Evolutionary conservation across 805 yeast species (phyloP).

Genomic region (Candida methanosorbosa): DNA sequence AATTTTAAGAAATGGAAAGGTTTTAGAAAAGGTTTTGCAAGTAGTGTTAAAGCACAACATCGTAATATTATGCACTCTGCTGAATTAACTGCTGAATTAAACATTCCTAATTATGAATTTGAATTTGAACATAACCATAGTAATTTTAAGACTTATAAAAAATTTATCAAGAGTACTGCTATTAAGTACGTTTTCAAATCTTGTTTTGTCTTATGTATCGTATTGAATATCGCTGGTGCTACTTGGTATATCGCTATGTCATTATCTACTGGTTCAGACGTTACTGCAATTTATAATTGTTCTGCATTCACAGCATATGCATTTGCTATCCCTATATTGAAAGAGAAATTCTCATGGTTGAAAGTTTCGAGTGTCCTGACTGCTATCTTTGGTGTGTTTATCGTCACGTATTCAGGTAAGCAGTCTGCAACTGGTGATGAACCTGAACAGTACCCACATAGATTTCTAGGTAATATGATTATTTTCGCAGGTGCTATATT

Average conservation of each 20-base stretch:
- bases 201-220: slow-evolving; percentile 37
- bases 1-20: slow-evolving; percentile 22
- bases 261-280: slow-evolving; percentile 73
- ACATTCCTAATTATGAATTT: slow-evolving; percentile 21
- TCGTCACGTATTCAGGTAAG: slow-evolving; percentile 63
- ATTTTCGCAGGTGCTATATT: slow-evolving; percentile 68
- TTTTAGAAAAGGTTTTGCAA: slow-evolving; percentile 19
- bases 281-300: slow-evolving; percentile 86
- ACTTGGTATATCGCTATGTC: slow-evolving; percentile 85
- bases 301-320: slow-evolving; percentile 84
- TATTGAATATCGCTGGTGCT: slow-evolving; percentile 67
- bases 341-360: slow-evolving; percentile 54
- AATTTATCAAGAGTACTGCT: slow-evolving; percentile 35
- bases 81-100: slow-evolving; percentile 22
- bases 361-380: slow-evolving; percentile 61
- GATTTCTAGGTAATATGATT: slow-evolving; percentile 61
- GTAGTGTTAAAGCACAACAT: slow-evolving; percentile 34
- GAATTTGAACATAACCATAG: slow-evolving; percentile 22
- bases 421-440: slow-evolving; percentile 7
- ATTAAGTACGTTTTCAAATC: slow-evolving; percentile 36
- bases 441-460: slow-evolving; percentile 37
- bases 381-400: slow-evolving; percentile 67
- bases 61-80: slow-evolving; percentile 30
- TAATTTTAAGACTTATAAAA: slow-evolving; percentile 16
- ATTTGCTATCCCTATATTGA: slow-evolving; percentile 67